These are phyloP conservation scores for Fusarium multiceps DNA, from an alignment of 2,329 filamentous ascomycete genomes.

Conservation along the genomic window DNA sequence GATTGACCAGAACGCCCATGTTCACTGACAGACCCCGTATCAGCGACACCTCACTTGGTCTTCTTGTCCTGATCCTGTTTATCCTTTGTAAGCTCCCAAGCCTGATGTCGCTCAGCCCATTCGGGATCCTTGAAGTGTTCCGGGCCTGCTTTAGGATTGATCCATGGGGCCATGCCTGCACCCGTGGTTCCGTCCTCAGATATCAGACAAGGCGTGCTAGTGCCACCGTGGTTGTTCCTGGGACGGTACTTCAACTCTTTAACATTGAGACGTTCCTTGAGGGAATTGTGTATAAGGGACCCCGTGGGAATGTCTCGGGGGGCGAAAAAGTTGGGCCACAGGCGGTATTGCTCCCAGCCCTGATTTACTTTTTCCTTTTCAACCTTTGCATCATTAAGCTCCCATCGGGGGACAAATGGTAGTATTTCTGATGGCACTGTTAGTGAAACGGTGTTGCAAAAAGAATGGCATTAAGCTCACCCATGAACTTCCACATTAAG, in stretches of 20 bases:
- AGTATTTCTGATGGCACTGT: not conserved
- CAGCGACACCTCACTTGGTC: no score
- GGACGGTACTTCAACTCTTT: not conserved
- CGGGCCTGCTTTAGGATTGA: no score
- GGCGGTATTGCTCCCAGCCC: not conserved
- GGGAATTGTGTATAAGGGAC: not conserved
- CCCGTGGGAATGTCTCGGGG: not conserved
- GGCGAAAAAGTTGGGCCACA: not conserved
- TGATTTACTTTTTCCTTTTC: not conserved
- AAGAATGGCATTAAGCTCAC: constrained; percentile 35
- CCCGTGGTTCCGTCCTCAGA: rapidly evolving
- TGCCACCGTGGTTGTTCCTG: not conserved
- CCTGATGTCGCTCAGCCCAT: not conserved
- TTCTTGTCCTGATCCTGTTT: no score
- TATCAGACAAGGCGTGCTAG: not conserved
- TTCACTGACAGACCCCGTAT: no score
- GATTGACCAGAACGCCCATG: no score
- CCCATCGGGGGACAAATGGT: not conserved
- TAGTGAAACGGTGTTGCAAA: not conserved
- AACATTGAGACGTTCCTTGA: not conserved
- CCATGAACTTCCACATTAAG: constrained; percentile 57
- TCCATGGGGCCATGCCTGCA: rapidly evolving
- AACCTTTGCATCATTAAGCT: not conserved
- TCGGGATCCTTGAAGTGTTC: no score
- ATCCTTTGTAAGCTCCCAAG: not conserved